Conservation (phyloP, 495 filamentous ascomycete genomes). For the Neurospora sp. region DNA sequence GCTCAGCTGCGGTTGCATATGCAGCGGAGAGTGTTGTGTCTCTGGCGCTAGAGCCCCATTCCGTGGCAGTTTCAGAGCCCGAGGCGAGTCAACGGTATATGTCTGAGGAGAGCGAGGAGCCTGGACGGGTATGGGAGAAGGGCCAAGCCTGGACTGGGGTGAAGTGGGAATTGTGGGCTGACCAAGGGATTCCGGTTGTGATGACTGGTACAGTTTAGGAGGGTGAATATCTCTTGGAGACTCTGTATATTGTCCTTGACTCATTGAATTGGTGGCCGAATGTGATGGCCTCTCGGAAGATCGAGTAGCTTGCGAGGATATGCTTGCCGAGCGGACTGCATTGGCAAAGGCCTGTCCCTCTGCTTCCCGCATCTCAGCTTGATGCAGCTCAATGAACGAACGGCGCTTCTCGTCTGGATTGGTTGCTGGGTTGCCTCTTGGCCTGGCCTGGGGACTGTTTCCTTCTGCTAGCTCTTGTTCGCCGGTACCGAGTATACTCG, state of each 20-base stretch:
- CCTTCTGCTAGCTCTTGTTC: slow-evolving; percentile 21
- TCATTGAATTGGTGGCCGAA: neutral
- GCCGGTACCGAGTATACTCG: slow-evolving; percentile 17
- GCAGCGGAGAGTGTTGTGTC: neutral
- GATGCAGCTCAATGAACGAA: slow-evolving; percentile 46
- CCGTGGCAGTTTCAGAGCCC: neutral
- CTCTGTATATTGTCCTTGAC: slow-evolving; percentile 6
- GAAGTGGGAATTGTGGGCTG: neutral
- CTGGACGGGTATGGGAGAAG: neutral
- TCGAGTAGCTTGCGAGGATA: neutral
- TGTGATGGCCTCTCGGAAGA: neutral
- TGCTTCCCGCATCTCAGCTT: slow-evolving; percentile 61
- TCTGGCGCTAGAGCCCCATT: neutral
- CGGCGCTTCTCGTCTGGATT: slow-evolving; percentile 33
- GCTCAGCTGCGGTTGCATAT: neutral
- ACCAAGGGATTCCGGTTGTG: neutral
- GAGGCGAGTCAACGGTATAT: neutral
- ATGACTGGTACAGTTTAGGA: neutral
- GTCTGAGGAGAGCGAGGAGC: neutral
- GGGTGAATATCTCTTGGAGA: slow-evolving; percentile 15
- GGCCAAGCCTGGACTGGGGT: neutral
- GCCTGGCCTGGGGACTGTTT: slow-evolving; percentile 16
- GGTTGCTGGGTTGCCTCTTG: slow-evolving; percentile 18
- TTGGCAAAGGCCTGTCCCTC: slow-evolving; percentile 60
- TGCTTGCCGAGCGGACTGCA: slow-evolving; percentile 28